Evolutionary conservation across 2,329 filamentous ascomycete species (phyloP).

Genomic region (Colletotrichum sp.): DNA sequence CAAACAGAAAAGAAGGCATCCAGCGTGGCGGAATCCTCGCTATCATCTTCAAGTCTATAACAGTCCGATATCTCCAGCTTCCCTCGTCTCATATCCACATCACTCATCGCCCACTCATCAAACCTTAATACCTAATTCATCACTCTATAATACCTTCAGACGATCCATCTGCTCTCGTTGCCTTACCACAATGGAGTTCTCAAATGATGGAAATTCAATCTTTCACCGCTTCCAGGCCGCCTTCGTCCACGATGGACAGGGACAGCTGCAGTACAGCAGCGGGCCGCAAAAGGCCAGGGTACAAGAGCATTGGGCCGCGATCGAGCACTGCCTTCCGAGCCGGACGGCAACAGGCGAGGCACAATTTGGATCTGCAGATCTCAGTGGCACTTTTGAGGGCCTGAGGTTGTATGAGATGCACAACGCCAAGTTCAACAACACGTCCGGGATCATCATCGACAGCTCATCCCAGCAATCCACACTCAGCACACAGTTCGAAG

Average conservation of each 20-base stretch:
- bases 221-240: slow-evolving; percentile 19
- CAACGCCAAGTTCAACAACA: neutral
- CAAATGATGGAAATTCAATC: slow-evolving; percentile 15
- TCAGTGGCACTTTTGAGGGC: neutral
- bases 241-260: slow-evolving; percentile 15
- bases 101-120: neutral
- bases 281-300: slow-evolving; percentile 1
- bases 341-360: neutral
- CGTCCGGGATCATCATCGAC: neutral
- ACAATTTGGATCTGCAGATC: neutral
- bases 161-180: neutral
- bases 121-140: neutral
- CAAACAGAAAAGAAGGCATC: neutral
- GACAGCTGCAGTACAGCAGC: slow-evolving; percentile 7
- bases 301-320: neutral
- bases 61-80: neutral
- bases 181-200: slow-evolving; percentile 14
- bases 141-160: neutral
- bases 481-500: neutral
- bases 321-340: neutral
- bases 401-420: slow-evolving; percentile 6
- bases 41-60: neutral
- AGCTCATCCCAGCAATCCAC: neutral
- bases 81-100: neutral
- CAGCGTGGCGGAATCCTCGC: neutral